phyloP scores from a whole-genome alignment of 306 rosid genomes.

The Sicyos edulis region DNA sequence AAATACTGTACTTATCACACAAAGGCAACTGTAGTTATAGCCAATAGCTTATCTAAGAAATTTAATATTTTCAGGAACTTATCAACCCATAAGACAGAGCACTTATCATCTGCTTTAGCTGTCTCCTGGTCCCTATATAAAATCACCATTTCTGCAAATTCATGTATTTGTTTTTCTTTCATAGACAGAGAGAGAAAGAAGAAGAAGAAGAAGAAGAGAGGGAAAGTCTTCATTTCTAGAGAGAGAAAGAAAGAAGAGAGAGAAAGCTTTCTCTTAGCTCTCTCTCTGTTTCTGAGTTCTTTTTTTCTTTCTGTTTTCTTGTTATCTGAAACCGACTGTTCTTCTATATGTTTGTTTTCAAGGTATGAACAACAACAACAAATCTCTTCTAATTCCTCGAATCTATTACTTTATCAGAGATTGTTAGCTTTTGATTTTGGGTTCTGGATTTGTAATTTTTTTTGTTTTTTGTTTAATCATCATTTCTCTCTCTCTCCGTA shows the following conservation, averaged over 20 bases:
- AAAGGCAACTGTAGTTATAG: accelerated
- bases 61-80: accelerated
- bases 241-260: slow-evolving; percentile 34
- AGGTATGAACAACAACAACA: slow-evolving; percentile 43
- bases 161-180: slow-evolving; percentile 27
- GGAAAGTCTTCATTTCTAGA: slow-evolving; percentile 28
- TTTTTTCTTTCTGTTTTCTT: slow-evolving; percentile 1
- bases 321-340: slow-evolving; percentile 30
- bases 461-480: not conserved
- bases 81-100: accelerated
- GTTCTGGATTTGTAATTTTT: slow-evolving; percentile 23
- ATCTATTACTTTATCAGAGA: not conserved
- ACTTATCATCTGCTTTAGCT: slow-evolving; percentile 42
- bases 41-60: not conserved
- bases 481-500: not conserved
- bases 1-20: slow-evolving; percentile 24
- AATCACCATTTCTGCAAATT: slow-evolving; percentile 61
- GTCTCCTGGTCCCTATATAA: slow-evolving; percentile 58
- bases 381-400: no score
- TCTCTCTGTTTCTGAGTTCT: slow-evolving; percentile 31
- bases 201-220: slow-evolving; percentile 20
- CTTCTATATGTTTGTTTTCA: slow-evolving; percentile 29
- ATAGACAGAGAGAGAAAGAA: slow-evolving; percentile 29
- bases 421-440: no score
- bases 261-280: slow-evolving; percentile 38